Evolutionary conservation across 2,329 filamentous ascomycete species (phyloP).

Genomic region (Escovopsis sp.): DNA sequence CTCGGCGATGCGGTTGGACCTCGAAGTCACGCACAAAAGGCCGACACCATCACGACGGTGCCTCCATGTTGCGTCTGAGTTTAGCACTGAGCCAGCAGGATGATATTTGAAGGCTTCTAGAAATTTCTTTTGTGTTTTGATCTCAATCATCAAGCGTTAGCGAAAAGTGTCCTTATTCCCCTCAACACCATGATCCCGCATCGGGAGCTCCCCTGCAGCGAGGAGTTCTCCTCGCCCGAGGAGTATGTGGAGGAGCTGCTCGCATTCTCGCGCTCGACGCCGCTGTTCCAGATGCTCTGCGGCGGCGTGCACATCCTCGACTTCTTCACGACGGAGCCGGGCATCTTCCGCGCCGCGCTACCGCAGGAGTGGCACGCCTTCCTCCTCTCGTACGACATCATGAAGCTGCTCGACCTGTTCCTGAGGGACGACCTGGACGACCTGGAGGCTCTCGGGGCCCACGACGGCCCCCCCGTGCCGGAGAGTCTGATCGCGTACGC

Average conservation of each 20-base stretch:
- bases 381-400: conserved; percentile 54
- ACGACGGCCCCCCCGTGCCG: conserved; percentile 25
- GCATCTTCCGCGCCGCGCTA: conserved; percentile 64
- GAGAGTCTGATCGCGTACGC: conserved; percentile 57
- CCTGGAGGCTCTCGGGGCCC: conserved; percentile 11
- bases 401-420: conserved; percentile 65
- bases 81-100: no score
- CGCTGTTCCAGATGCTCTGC: conserved; percentile 75
- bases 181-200: conserved; percentile 29
- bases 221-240: conserved; percentile 55
- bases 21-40: no score
- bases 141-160: no score
- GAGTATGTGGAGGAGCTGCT: conserved; percentile 69
- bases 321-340: conserved; percentile 77
- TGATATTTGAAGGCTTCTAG: no score
- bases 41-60: no score
- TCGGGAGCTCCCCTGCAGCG: conserved; percentile 50
- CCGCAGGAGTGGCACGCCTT: conserved; percentile 71
- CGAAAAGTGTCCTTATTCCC: no score
- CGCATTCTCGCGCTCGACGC: conserved; percentile 57
- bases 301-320: conserved; percentile 95
- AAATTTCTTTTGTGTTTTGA: no score
- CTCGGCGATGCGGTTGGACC: background rate
- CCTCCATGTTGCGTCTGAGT: no score
- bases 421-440: conserved; percentile 57